Conservation (phyloP, 805 yeast genomes). For the Yarrowia sp. region DNA sequence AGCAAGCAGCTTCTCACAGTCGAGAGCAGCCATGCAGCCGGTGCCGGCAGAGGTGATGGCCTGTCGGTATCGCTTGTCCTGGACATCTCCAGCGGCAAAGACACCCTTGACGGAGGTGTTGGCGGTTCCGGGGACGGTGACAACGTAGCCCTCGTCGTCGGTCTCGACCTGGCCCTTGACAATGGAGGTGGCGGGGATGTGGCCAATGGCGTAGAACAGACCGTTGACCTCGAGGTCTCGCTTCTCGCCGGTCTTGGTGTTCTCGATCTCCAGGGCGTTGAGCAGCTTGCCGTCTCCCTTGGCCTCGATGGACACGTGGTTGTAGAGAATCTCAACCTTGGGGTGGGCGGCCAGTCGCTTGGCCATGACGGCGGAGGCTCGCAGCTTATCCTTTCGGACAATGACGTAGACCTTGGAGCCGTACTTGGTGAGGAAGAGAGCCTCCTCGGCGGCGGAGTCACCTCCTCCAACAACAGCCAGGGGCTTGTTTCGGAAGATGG, state of each 20-base stretch:
- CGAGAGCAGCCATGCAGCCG: constrained; percentile 99
- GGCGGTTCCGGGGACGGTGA: constrained; percentile 89
- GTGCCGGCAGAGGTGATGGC: constrained; percentile 99
- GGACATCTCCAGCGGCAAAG: constrained; percentile 99
- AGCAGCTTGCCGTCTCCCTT: constrained; percentile 92
- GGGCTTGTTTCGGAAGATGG: constrained; percentile 97
- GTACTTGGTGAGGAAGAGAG: constrained; percentile 93
- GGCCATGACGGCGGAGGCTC: constrained; percentile 98
- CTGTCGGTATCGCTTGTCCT: constrained; percentile 95
- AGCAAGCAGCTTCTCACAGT: constrained; percentile 83
- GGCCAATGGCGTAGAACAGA: constrained; percentile 97
- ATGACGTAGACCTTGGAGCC: constrained; percentile 94
- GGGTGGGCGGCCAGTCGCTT: constrained; percentile 84
- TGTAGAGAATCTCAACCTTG: constrained; percentile 88
- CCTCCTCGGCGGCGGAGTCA: constrained; percentile 99
- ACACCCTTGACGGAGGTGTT: constrained; percentile 87
- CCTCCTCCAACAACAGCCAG: constrained; percentile 99
- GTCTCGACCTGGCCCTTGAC: constrained; percentile 79
- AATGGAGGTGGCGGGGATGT: constrained; percentile 89
- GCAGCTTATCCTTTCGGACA: constrained; percentile 90
- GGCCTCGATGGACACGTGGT: constrained; percentile 85
- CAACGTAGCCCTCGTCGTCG: constrained; percentile 87
- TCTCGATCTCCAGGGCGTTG: constrained; percentile 66
- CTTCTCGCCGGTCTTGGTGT: constrained; percentile 73
- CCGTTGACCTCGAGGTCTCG: constrained; percentile 82